Conservation (phyloP, 805 yeast genomes). For the Yueomyces sinensis region DNA sequence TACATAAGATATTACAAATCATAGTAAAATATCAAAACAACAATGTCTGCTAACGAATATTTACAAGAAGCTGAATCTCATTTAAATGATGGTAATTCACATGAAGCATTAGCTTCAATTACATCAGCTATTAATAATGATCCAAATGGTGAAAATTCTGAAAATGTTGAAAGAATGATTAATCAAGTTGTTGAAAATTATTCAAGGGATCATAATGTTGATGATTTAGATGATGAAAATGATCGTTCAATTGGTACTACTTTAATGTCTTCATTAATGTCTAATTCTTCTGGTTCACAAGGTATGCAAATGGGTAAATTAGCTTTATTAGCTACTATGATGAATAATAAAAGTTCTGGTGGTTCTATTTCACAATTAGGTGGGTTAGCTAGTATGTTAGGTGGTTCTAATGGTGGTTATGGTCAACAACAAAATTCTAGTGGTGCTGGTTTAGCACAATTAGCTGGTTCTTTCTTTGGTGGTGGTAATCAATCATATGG, state of each 20-base stretch:
- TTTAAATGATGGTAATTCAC: constrained; percentile 13
- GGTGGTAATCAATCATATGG: constrained; percentile 3
- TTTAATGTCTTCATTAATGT: constrained; percentile 11
- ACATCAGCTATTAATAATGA: constrained; percentile 16
- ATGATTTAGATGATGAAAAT: constrained; percentile 2
- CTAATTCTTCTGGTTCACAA: constrained; percentile 12
- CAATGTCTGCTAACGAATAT: constrained; percentile 8
- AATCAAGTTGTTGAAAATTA: constrained; percentile 7
- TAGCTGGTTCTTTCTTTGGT: constrained; percentile 14
- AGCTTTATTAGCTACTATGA: constrained; percentile 16
- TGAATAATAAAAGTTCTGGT: constrained; percentile 2
- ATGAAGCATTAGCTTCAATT: constrained; percentile 17
- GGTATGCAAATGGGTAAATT: constrained; percentile 20
- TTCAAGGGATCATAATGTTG: too few species aligned
- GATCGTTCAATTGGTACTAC: constrained; percentile 11
- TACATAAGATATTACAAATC: too few species aligned
- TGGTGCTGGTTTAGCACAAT: constrained; percentile 10
- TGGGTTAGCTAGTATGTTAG: neutral
- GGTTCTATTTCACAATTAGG: neutral
- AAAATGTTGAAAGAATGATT: constrained; percentile 14
- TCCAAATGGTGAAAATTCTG: constrained; percentile 12
- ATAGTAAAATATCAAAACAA: too few species aligned
- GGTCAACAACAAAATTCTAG: constrained; percentile 5
- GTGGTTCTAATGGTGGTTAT: constrained; percentile 1
- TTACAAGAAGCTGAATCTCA: constrained; percentile 13